Conservation (phyloP, 1,284 basidiomycete species). For the Ceratobasidium sp. region DNA sequence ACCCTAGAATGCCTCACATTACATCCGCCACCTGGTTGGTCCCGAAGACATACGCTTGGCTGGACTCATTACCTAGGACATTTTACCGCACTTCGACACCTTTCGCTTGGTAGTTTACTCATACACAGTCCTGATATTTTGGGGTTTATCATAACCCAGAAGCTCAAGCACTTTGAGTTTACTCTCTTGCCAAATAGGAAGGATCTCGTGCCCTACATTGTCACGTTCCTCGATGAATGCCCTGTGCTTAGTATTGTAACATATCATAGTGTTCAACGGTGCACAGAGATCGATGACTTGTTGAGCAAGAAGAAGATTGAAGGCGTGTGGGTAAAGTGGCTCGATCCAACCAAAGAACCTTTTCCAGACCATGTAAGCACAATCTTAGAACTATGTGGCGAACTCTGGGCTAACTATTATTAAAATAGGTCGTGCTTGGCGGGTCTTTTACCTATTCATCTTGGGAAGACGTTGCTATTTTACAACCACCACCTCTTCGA, state of each 20-base stretch:
- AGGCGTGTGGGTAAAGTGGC: not conserved
- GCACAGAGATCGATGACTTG: not conserved
- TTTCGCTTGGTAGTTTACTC: not conserved
- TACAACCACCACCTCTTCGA: not conserved
- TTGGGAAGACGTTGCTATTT: slow-evolving; percentile 4
- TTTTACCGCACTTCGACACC: not conserved
- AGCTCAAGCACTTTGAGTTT: not conserved
- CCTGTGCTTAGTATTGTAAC: not conserved
- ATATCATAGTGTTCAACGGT: not conserved
- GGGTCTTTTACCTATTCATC: slow-evolving; percentile 1
- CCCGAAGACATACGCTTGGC: not conserved
- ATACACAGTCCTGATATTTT: not conserved
- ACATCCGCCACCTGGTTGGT: not conserved
- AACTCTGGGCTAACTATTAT: not conserved
- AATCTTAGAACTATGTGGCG: not conserved
- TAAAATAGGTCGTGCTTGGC: not conserved
- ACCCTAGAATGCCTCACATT: slow-evolving; percentile 4
- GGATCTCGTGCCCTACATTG: not conserved
- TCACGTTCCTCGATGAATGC: not conserved
- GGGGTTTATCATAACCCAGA: not conserved
- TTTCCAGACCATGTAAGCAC: slow-evolving; percentile 1
- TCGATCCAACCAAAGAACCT: not conserved
- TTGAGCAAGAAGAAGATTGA: not conserved
- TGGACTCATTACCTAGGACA: not conserved
- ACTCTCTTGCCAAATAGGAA: not conserved